phyloP scores from a whole-genome alignment of 2,329 filamentous ascomycete genomes.

The Colletotrichum acutatum region DNA sequence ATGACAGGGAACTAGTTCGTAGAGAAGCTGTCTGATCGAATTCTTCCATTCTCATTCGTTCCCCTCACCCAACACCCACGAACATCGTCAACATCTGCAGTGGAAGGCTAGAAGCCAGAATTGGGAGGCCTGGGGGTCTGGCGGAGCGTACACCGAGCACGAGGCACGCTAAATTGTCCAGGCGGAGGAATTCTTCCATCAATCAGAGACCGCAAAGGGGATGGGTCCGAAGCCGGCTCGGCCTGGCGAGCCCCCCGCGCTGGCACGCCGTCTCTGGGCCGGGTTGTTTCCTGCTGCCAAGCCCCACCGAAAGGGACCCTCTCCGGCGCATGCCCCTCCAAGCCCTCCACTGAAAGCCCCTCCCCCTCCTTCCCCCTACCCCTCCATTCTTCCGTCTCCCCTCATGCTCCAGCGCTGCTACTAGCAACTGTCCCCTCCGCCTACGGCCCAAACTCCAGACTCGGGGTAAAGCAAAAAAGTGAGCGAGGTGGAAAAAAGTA shows the following conservation, averaged over 20 bases:
- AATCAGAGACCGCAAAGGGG: conserved; percentile 39
- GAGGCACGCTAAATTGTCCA: not conserved
- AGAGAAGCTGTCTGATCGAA: not conserved
- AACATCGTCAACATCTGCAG: not conserved
- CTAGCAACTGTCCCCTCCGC: not conserved
- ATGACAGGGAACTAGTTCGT: not conserved
- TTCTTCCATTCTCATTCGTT: not conserved
- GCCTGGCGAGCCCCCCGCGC: conserved; percentile 15
- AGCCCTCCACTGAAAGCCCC: conserved; percentile 8
- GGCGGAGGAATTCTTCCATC: conserved; percentile 43
- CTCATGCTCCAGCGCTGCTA: conserved; percentile 4
- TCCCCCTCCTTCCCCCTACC: conserved; percentile 10
- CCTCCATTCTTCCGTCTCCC: conserved; percentile 6
- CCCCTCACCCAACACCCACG: not conserved
- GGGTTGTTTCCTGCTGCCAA: conserved; percentile 14
- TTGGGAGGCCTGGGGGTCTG: not conserved
- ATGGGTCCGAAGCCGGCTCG: conserved; percentile 22
- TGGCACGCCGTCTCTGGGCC: conserved; percentile 22
- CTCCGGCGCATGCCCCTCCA: conserved; percentile 34
- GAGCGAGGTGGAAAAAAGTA: conserved; percentile 10
- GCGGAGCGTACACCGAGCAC: conserved; percentile 16
- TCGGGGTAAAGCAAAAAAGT: conserved; percentile 23
- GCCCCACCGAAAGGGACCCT: conserved; percentile 31
- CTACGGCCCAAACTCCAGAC: conserved; percentile 23
- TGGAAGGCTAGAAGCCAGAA: too few species aligned